phyloP scores from a whole-genome alignment of 179 eudicot species.

The Beta lomatogona region DNA sequence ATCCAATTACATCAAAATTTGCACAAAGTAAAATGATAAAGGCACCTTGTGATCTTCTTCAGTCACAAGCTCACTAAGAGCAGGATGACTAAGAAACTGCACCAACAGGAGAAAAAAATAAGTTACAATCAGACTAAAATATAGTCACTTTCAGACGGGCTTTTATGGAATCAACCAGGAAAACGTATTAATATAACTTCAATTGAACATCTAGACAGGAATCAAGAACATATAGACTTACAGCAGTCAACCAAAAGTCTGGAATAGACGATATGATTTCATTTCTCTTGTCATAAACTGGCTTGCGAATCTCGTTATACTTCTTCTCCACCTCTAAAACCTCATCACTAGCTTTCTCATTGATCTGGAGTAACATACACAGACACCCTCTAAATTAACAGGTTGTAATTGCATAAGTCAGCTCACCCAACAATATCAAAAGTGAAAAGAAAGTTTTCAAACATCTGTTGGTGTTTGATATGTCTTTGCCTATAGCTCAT shows the following conservation, averaged over 20 bases:
- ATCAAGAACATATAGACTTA: slow-evolving; percentile 34
- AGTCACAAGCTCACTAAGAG: slow-evolving; percentile 70
- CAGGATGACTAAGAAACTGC: slow-evolving; percentile 97
- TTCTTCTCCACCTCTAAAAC: slow-evolving; percentile 90
- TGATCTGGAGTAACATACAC: slow-evolving; percentile 52
- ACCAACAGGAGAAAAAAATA: slow-evolving; percentile 15
- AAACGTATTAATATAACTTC: too few relatives aligned
- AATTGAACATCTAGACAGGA: neutral
- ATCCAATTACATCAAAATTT: neutral
- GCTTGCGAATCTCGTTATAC: slow-evolving; percentile 80
- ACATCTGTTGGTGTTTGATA: neutral
- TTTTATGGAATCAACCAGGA: neutral
- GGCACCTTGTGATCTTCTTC: slow-evolving; percentile 93
- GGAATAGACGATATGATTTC: slow-evolving; percentile 80
- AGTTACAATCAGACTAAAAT: neutral
- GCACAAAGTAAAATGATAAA: slow-evolving; percentile 1
- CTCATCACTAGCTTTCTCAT: slow-evolving; percentile 91
- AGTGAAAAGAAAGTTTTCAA: neutral
- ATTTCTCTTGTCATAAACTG: slow-evolving; percentile 83
- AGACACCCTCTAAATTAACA: slow-evolving; percentile 2
- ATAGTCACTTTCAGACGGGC: neutral
- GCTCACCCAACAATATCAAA: slow-evolving; percentile 6
- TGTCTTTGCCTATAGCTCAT: too few relatives aligned
- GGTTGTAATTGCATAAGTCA: neutral
- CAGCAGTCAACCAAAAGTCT: slow-evolving; percentile 97